Evolutionary conservation across 257 asterid genomes (phyloP).

Genomic region (Petrea volubilis): DNA sequence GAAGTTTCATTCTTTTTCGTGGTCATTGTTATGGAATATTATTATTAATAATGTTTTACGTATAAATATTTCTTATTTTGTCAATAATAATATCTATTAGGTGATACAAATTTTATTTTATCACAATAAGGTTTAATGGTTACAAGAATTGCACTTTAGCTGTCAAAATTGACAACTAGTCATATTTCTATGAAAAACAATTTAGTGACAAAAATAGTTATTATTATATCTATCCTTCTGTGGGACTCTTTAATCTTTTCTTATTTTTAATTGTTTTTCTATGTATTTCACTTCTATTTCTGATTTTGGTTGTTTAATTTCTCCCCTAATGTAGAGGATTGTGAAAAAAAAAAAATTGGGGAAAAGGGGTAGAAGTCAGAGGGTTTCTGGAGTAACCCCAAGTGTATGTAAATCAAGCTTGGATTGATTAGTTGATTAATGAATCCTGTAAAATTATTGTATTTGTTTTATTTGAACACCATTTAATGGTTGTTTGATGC

Average conservation of each 20-base stretch:
- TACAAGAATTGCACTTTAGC: too few relatives aligned
- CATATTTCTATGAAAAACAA: too few relatives aligned
- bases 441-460: background rate
- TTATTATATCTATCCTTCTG: background rate
- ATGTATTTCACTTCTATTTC: background rate
- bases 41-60: too few relatives aligned
- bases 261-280: background rate
- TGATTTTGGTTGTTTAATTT: background rate
- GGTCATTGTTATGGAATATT: too few relatives aligned
- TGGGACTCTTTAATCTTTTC: background rate
- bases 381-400: background rate
- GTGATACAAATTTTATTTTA: too few relatives aligned
- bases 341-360: background rate
- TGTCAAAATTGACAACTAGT: too few relatives aligned
- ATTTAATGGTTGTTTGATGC: too few relatives aligned
- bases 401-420: conserved; percentile 1
- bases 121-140: too few relatives aligned
- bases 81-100: too few relatives aligned
- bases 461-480: background rate
- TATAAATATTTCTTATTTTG: too few relatives aligned
- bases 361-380: background rate
- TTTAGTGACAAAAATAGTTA: too few relatives aligned
- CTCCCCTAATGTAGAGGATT: background rate
- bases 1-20: too few relatives aligned
- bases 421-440: background rate